phyloP scores from a whole-genome alignment of 192 early-diverging fungal species.

The Phycomyces nitens region DNA sequence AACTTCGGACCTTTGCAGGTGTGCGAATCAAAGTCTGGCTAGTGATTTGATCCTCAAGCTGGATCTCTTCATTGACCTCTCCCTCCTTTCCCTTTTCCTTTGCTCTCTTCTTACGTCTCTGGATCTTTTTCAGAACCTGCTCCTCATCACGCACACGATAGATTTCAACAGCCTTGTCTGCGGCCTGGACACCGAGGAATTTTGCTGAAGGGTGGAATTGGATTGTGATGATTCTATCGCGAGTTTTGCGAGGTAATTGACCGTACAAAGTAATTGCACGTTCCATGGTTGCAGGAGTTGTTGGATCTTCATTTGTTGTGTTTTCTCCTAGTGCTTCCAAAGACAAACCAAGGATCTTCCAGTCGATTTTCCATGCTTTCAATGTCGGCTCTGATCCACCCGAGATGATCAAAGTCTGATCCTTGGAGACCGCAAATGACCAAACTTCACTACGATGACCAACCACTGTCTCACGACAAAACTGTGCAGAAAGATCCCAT shows the following conservation, averaged over 20 bases:
- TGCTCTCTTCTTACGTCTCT: conserved; percentile 71
- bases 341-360: conserved; percentile 44
- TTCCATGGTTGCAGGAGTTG: conserved; percentile 32
- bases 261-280: conserved; percentile 75
- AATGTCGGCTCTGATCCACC: conserved; percentile 83
- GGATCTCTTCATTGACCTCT: conserved; percentile 49
- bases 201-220: conserved; percentile 74
- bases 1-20: conserved; percentile 75
- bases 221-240: conserved; percentile 76
- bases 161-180: conserved; percentile 80
- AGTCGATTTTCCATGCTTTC: conserved; percentile 85
- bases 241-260: conserved; percentile 72
- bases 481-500: conserved; percentile 92
- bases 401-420: conserved; percentile 70
- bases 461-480: conserved; percentile 92
- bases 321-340: conserved; percentile 44
- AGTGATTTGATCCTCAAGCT: conserved; percentile 75
- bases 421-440: conserved; percentile 70
- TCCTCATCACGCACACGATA: conserved; percentile 73
- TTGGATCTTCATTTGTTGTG: conserved; percentile 8
- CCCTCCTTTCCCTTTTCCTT: conserved; percentile 66
- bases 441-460: conserved; percentile 94
- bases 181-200: conserved; percentile 78
- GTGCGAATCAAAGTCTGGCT: conserved; percentile 69
- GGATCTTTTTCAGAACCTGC: conserved; percentile 82